Evolutionary conservation across 768 basidiomycete species (phyloP), one percentile per base, ranked within the genome.

Genomic region (Leccinum subgranulosum): DNA sequence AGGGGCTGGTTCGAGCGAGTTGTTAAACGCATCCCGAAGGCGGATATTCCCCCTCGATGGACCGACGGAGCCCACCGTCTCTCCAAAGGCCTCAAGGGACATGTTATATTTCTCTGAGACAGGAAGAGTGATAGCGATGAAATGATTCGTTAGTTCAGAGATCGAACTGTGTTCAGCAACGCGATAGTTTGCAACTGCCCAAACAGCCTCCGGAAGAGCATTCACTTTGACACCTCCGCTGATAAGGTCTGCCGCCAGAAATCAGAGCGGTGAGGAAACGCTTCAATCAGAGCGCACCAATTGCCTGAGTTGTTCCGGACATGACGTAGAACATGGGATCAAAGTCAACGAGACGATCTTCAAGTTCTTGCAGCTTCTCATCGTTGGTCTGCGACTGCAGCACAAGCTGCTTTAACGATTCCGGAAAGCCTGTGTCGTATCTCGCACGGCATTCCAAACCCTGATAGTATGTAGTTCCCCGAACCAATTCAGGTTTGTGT

Each of bases 181-280:
- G 9, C 73, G 67, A 51, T 75, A 64, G 52, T 77, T 74, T 39
- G 66, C 65, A 21, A 77, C 54, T 6, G 74, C 75, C 57, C 65
- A 74, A 15, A 65, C 74, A 31, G 66, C 67, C 59, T 82, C 81
- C 0, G 79, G 78, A 11, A 82, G 69, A 1, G 79, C 78, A 56
- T 82, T 80, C 45, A 74, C 68, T 69, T 82, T 82, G 1, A 73
- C 71, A 12, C 73, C 76, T 14, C 77, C 76, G 21, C 68, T 60
- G 46, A 81, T 69, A 9, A 82, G 61, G 55, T 81, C 79, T 61
- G 73, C 64, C 63, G 55, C 64, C 66, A 33, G 64, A 58, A 12
- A 65, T 69, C 7, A 70, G 66, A 65, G 49, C 65, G 1, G 62
- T 66, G 28, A 3, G 3, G 39, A 58, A 49, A 4, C 21, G 39